Conservation (phyloP, 257 asterid genomes). For the Pogostemon cablin region DNA sequence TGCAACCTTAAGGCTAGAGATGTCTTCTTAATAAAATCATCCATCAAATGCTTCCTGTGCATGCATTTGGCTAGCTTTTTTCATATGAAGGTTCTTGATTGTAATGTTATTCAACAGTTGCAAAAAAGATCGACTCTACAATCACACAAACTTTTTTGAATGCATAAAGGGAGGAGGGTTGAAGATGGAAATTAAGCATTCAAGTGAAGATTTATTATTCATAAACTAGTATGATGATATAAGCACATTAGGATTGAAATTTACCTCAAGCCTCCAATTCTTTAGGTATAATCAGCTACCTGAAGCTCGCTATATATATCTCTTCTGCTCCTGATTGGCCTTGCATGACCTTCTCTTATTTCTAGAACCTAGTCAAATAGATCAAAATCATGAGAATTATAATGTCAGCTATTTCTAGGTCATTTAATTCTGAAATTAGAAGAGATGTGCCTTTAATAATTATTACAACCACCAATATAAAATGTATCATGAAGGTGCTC, state of each 20-base stretch:
- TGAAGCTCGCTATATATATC: slow-evolving; percentile 61
- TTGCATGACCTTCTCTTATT: slow-evolving; percentile 70
- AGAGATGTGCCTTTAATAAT: background rate
- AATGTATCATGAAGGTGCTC: slow-evolving; percentile 2
- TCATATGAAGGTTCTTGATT: background rate
- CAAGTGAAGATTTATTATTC: background rate
- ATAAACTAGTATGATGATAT: background rate
- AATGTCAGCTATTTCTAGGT: slow-evolving; percentile 8
- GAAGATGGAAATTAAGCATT: slow-evolving; percentile 22
- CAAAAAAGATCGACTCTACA: background rate
- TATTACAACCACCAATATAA: background rate
- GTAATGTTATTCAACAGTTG: background rate
- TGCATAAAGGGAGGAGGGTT: background rate
- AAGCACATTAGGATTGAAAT: background rate
- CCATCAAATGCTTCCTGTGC: background rate
- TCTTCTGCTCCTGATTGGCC: slow-evolving; percentile 67
- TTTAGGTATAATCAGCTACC: slow-evolving; percentile 65
- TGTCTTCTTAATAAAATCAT: too few relatives aligned
- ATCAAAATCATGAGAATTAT: slow-evolving; percentile 14
- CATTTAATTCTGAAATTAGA: slow-evolving; percentile 1
- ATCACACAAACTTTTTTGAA: background rate
- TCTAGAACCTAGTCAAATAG: slow-evolving; percentile 67
- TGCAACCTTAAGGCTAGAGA: too few relatives aligned
- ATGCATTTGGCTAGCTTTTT: background rate
- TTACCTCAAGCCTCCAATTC: slow-evolving; percentile 23